Percentiles rank a stretch among this genome's conserved stretches.
phyloP scores from a whole-genome alignment of 306 rosid genomes.

The Oxytropis ochrocephala region DNA sequence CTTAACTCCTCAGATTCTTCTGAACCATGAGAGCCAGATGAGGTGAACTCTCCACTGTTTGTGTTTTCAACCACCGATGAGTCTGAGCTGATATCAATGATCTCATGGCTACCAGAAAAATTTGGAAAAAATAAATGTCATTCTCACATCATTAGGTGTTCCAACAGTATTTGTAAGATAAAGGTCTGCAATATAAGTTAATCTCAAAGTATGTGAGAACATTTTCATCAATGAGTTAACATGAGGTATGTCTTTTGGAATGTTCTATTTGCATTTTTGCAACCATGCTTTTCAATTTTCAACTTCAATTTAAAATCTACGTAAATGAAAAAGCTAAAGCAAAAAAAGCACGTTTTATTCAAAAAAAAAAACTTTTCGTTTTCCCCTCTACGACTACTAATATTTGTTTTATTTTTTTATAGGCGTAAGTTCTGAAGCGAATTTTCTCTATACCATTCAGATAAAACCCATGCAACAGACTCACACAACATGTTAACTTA shows the following conservation, averaged over 20 bases:
- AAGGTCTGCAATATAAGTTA: too few species aligned
- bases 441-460: not conserved
- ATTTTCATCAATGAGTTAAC: not conserved
- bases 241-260: conserved; percentile 23
- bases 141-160: too few species aligned
- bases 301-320: not conserved
- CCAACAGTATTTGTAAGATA: too few species aligned
- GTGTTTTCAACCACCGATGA: too few species aligned
- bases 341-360: not conserved
- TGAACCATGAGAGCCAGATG: too few species aligned
- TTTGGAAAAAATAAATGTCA: too few species aligned
- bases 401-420: not conserved
- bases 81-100: too few species aligned
- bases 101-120: too few species aligned
- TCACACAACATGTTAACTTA: too few species aligned
- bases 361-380: not conserved
- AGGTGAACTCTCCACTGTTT: too few species aligned
- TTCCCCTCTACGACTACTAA: not conserved
- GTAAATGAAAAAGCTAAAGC: not conserved
- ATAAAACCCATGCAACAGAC: conserved; percentile 3
- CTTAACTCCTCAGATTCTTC: too few species aligned
- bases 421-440: conserved; percentile 32
- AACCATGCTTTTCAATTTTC: not conserved
- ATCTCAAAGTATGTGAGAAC: too few species aligned
- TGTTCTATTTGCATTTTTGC: conserved; percentile 18